A percentile compares a stretch with the other conserved stretches of the same genome.
These are phyloP conservation scores for Cystobasidium pallidum DNA, from an alignment of 1,284 basidiomycete species.

Conservation along the genomic window DNA sequence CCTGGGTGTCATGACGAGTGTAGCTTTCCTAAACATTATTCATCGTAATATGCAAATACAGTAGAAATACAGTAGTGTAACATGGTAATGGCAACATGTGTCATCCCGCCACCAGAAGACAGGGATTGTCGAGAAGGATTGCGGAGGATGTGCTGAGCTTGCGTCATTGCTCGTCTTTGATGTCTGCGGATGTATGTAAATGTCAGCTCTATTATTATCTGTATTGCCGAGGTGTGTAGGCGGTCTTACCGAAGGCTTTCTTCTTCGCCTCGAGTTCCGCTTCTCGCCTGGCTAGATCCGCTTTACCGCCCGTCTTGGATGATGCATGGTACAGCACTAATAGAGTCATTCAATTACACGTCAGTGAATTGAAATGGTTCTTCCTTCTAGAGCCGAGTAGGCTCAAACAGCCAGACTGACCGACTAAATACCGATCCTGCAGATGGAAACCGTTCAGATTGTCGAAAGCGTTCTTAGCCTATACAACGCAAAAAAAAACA, in stretches of 20 bases:
- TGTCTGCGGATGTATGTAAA: not conserved
- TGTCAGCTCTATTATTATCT: not conserved
- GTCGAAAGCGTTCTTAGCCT: conserved; percentile 85
- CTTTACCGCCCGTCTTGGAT: conserved; percentile 90
- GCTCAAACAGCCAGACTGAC: conserved; percentile 45
- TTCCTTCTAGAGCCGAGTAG: not conserved
- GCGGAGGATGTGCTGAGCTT: not conserved
- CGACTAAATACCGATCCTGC: conserved; percentile 88
- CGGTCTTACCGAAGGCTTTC: conserved; percentile 63
- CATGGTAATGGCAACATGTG: not conserved
- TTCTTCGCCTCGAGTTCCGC: conserved; percentile 86
- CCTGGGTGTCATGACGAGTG: not conserved
- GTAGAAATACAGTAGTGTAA: conserved; percentile 22
- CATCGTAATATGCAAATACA: conserved; percentile 1
- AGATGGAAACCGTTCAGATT: conserved; percentile 97
- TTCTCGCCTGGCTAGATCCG: conserved; percentile 87
- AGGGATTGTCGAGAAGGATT: not conserved
- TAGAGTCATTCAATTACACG: not conserved
- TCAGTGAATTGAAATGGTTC: not conserved
- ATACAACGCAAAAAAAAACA: not conserved
- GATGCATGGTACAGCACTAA: conserved; percentile 95
- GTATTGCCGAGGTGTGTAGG: not conserved
- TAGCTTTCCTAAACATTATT: not conserved
- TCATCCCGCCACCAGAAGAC: not conserved
- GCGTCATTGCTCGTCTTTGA: conserved; percentile 36